phyloP scores from a whole-genome alignment of 176 grass and related monocot genomes.

The Elymus sibiricus region DNA sequence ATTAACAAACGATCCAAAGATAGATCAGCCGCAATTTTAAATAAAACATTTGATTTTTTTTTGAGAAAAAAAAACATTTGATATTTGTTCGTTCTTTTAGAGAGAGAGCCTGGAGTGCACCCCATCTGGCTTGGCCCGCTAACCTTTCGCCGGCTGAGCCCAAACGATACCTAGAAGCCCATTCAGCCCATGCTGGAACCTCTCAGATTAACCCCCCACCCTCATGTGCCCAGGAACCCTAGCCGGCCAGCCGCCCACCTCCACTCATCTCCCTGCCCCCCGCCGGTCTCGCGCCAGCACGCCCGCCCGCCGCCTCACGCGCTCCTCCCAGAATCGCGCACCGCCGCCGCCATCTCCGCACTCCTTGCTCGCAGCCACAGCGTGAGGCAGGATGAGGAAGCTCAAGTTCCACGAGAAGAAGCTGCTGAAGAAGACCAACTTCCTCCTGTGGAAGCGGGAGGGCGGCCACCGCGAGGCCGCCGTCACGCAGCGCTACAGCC shows the following conservation, averaged over 20 bases:
- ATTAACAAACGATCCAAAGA: no score
- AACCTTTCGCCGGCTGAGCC: background rate
- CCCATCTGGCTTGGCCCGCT: no score
- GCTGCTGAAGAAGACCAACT: background rate
- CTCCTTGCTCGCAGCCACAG: background rate
- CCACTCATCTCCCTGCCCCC: background rate
- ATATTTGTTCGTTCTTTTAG: no score
- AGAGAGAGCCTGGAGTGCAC: no score
- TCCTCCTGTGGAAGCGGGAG: background rate
- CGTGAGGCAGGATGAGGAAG: constrained; percentile 3
- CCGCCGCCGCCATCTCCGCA: background rate
- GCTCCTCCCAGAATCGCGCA: background rate
- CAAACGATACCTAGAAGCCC: background rate
- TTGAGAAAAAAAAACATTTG: no score
- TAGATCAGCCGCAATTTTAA: no score
- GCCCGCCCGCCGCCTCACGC: background rate
- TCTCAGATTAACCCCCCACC: background rate
- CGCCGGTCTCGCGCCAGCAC: background rate
- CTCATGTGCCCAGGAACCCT: background rate
- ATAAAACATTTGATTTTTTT: no score
- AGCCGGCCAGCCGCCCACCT: background rate
- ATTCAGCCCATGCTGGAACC: background rate
- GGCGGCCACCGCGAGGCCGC: background rate
- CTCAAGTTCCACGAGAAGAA: constrained; percentile 16
- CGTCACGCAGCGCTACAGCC: constrained; percentile 11